Evolutionary conservation across 1,139 yeast genomes (phyloP).

Genomic region (Lodderomyces theae): DNA sequence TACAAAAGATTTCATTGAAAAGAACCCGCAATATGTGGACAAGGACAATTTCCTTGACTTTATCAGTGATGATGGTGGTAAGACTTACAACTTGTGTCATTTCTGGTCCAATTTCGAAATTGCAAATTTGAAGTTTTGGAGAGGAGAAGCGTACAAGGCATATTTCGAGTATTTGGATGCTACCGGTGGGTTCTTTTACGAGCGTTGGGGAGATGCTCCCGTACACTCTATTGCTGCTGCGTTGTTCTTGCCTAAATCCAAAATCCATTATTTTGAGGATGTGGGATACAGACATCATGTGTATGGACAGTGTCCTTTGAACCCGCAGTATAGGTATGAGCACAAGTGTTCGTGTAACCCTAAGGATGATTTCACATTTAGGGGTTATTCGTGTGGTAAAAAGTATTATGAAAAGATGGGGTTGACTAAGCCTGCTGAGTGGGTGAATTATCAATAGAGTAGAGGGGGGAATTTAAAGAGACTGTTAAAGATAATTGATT

Average conservation of each 20-base stretch:
- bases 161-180: constrained; percentile 72
- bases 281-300: constrained; percentile 79
- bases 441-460: constrained; percentile 26
- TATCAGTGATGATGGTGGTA: constrained; percentile 59
- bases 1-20: constrained; percentile 47
- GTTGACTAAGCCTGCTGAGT: constrained; percentile 42
- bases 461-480: background rate
- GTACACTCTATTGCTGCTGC: constrained; percentile 84
- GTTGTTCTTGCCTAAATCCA: constrained; percentile 58
- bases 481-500: no score
- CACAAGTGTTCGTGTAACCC: constrained; percentile 53
- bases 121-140: constrained; percentile 74
- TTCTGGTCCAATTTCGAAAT: constrained; percentile 94
- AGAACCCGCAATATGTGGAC: constrained; percentile 46
- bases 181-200: constrained; percentile 87
- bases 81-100: constrained; percentile 75
- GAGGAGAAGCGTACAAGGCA: constrained; percentile 60
- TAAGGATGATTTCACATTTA: constrained; percentile 50
- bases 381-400: constrained; percentile 54
- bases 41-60: constrained; percentile 48
- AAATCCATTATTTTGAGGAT: constrained; percentile 76
- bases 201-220: constrained; percentile 97
- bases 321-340: constrained; percentile 38
- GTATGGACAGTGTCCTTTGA: constrained; percentile 56
- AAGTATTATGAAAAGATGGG: constrained; percentile 47